phyloP scores from a whole-genome alignment of 805 yeast species.

The Zygosaccharomyces siamensis region DNA sequence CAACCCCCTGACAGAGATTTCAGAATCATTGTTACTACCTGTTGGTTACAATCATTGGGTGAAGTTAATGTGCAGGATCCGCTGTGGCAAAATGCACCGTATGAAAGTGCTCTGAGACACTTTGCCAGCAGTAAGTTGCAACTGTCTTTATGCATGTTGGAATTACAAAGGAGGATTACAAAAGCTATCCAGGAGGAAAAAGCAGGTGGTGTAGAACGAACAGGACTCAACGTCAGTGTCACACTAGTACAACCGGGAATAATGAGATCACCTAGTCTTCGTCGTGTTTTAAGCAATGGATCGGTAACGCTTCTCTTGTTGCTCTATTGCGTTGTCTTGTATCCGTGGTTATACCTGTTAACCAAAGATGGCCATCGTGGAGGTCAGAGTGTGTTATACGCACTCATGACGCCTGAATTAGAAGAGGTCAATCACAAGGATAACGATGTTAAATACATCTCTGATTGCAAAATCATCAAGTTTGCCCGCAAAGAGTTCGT shows the following conservation, averaged over 20 bases:
- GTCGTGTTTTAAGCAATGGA: conserved; percentile 75
- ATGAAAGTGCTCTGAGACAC: conserved; percentile 64
- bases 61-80: conserved; percentile 57
- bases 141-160: conserved; percentile 69
- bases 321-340: conserved; percentile 51
- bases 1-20: conserved; percentile 97
- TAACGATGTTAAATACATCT: conserved; percentile 44
- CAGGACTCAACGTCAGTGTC: conserved; percentile 60
- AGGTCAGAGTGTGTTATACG: conserved; percentile 68
- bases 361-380: conserved; percentile 75
- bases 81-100: conserved; percentile 54
- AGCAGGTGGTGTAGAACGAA: conserved; percentile 22
- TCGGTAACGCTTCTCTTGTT: conserved; percentile 57
- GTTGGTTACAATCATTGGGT: conserved; percentile 74
- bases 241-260: conserved; percentile 87
- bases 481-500: conserved; percentile 60
- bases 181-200: conserved; percentile 59
- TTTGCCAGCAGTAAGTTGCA: conserved; percentile 81
- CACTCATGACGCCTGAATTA: conserved; percentile 66
- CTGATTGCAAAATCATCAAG: conserved; percentile 58
- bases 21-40: conserved; percentile 70
- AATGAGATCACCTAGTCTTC: conserved; percentile 81
- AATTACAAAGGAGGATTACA: conserved; percentile 63
- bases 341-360: conserved; percentile 80
- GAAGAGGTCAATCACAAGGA: conserved; percentile 59